These are phyloP conservation scores for Hansenula anomala DNA, from an alignment of 1,139 yeast genomes.

Conservation along the genomic window DNA sequence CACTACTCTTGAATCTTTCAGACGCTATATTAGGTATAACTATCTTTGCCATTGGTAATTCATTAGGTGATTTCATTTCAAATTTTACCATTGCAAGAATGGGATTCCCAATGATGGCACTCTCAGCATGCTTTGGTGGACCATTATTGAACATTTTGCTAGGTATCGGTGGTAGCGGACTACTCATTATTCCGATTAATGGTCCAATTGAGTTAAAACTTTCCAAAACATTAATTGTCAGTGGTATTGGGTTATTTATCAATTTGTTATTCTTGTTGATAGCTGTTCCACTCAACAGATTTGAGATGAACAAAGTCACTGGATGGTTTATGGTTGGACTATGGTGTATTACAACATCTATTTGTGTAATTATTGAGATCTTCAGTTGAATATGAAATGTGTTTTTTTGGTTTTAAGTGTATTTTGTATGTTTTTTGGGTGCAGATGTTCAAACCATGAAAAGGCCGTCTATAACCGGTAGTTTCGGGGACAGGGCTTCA, in stretches of 20 bases:
- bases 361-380: conserved; percentile 29
- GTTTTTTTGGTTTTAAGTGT: no score
- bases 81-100: conserved; percentile 77
- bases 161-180: conserved; percentile 65
- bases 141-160: conserved; percentile 64
- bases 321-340: conserved; percentile 49
- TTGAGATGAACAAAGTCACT: conserved; percentile 58
- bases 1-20: conserved; percentile 56
- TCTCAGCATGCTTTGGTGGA: conserved; percentile 94
- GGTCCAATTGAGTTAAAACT: conserved; percentile 33
- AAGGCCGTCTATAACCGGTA: no score
- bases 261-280: conserved; percentile 50
- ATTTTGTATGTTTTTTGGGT: no score
- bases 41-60: conserved; percentile 88
- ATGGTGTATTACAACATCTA: conserved; percentile 48
- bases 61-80: conserved; percentile 84
- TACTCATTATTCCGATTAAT: conserved; percentile 37
- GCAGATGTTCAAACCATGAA: no score
- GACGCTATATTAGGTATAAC: conserved; percentile 84
- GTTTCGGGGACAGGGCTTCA: no score
- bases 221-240: conserved; percentile 43
- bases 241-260: conserved; percentile 46
- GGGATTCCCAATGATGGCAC: conserved; percentile 91
- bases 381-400: not conserved
- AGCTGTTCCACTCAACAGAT: conserved; percentile 55